These are phyloP conservation scores for Thuja plicata DNA, from an alignment of 83 land plant genomes.

Conservation along the genomic window DNA sequence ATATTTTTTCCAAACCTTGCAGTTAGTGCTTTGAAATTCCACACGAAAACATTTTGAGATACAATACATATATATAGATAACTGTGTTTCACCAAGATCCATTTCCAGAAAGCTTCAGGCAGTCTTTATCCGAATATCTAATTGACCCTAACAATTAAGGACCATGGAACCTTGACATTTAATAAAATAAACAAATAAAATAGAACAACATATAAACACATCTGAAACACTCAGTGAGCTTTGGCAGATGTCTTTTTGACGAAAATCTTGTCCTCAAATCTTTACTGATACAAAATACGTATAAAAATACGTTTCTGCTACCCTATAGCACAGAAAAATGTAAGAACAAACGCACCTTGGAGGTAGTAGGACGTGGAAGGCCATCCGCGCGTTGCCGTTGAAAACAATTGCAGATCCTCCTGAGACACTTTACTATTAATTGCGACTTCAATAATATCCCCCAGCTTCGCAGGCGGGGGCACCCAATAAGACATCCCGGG, in stretches of 20 bases:
- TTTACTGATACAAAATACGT: neutral
- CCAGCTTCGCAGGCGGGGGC: neutral
- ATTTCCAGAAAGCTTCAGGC: neutral
- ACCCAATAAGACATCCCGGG: constrained; percentile 10
- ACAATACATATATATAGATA: no score
- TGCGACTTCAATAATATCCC: neutral
- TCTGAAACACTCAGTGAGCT: neutral
- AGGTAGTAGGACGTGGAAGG: neutral
- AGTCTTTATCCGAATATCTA: neutral
- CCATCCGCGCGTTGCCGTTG: neutral
- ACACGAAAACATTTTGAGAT: no score
- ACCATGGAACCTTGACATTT: neutral
- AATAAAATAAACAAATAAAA: neutral
- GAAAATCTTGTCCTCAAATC: neutral
- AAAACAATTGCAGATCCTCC: neutral
- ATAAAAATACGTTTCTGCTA: neutral
- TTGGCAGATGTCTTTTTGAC: neutral
- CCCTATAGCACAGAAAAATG: no score
- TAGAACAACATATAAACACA: neutral
- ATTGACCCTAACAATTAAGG: neutral
- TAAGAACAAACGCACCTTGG: neutral
- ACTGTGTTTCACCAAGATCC: no score
- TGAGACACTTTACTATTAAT: neutral
- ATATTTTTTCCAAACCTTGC: no score
- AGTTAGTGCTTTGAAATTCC: no score